phyloP scores from a whole-genome alignment of 768 basidiomycete species.

The Tylopilus felleus region DNA sequence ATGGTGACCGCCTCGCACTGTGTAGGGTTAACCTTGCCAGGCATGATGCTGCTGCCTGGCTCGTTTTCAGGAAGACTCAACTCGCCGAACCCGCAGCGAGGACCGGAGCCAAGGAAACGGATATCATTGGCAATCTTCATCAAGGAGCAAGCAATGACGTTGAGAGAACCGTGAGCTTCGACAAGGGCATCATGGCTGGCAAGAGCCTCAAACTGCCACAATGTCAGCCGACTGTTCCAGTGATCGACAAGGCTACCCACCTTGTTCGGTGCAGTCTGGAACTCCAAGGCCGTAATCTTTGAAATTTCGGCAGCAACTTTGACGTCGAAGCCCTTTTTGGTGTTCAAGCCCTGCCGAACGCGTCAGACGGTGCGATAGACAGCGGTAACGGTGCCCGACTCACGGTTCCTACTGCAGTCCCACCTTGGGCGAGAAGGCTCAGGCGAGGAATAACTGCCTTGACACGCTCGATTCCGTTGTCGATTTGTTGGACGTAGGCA shows the following conservation, averaged over 20 bases:
- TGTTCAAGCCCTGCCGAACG: slow-evolving; percentile 81
- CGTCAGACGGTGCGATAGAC: slow-evolving; percentile 5
- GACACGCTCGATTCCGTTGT: slow-evolving; percentile 85
- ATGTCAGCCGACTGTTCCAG: slow-evolving; percentile 4
- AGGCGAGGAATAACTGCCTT: slow-evolving; percentile 80
- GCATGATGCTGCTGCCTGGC: slow-evolving; percentile 99
- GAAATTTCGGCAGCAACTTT: slow-evolving; percentile 91
- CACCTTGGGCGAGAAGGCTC: slow-evolving; percentile 91
- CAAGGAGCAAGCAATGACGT: slow-evolving; percentile 91
- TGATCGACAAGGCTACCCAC: slow-evolving; percentile 35
- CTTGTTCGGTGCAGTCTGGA: slow-evolving; percentile 98
- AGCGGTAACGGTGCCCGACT: slow-evolving; percentile 24
- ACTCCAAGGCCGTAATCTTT: slow-evolving; percentile 84
- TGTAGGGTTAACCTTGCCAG: slow-evolving; percentile 98
- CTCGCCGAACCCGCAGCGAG: slow-evolving; percentile 96
- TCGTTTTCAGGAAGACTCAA: slow-evolving; percentile 95
- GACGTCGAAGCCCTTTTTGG: slow-evolving; percentile 93
- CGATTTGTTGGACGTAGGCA: slow-evolving; percentile 93
- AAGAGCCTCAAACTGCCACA: slow-evolving; percentile 85
- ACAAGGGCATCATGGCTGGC: slow-evolving; percentile 98
- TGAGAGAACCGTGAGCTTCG: slow-evolving; percentile 95
- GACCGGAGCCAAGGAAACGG: slow-evolving; percentile 95
- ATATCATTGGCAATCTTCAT: slow-evolving; percentile 99
- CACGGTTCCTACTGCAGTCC: slow-evolving; percentile 97
- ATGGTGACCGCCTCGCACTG: slow-evolving; percentile 99